Base-by-base conservation (phyloP, 305 asterid species). In the Ajuga reptans region DNA sequence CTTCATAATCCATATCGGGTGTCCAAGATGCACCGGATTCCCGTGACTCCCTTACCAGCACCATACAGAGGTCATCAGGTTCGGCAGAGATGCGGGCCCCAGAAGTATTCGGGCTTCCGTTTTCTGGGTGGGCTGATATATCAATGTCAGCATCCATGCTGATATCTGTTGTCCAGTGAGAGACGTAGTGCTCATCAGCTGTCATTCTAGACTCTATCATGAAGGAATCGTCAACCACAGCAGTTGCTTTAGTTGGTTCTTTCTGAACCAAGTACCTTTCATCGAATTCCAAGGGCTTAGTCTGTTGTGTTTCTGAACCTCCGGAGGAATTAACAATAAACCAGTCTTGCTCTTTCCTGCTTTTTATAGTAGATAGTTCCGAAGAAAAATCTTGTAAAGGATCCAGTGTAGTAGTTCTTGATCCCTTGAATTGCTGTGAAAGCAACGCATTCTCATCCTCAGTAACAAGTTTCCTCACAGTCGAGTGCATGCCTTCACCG, bases 41-140 rank as follows among this genome's bases (percentile, higher is more conserved):
- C 52, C 60, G 78, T 0, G 90, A 77, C 61, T 85, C 97, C 69
- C 95, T 77, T 11, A 69, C 82, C 39, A 88, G 86, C 74, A 84
- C 61, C 87, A 88, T 79, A 53, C 84, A 84, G 51, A 88, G 88
- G 62, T 90, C 97, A 63, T 88, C 89, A n/a, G 97, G 84, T 67
- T 90, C 89, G 8, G 17, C 53, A 42, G 81, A 49, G 21, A 29
- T 65, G 49, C 53, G 29, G n/a, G 80, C 54, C 9, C 72, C 64
- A n/a, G 80, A 68, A 53, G 68, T 41, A 51, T 65, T 64, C 5
- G 47, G 71, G 65, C 37, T 76, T 66, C 81, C 76, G 21, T 73
- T 79, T 71, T 72, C 84, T 4, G 69, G 73, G 21, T 52, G 75
- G 27, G 78, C 64, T 6, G 81, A 54, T 5, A 55, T 64, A 62